These are phyloP conservation scores for Colletotrichum plurivorum DNA, from an alignment of 2,329 filamentous ascomycete species.

Conservation along the genomic window DNA sequence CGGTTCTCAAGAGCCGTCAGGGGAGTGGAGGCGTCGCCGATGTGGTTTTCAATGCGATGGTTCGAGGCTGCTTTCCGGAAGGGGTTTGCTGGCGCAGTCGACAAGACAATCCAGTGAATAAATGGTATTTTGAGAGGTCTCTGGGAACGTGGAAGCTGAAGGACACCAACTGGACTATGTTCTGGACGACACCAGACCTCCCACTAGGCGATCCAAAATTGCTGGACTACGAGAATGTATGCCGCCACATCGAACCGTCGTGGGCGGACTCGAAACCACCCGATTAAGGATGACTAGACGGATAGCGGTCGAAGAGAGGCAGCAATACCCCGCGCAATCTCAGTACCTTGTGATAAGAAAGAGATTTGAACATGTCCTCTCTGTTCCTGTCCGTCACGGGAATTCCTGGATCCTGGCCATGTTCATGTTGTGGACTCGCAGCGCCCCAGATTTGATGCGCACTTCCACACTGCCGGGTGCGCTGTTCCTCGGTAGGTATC, in stretches of 20 bases:
- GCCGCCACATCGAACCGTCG: slow-evolving; percentile 73
- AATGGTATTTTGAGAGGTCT: slow-evolving; percentile 98
- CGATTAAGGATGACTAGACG: slow-evolving; percentile 17
- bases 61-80: slow-evolving; percentile 86
- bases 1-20: slow-evolving; percentile 89
- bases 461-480: no score
- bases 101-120: slow-evolving; percentile 94
- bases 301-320: no score
- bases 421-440: no score
- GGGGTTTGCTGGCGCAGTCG: slow-evolving; percentile 95
- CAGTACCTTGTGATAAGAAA: not conserved
- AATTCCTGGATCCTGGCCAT: no score
- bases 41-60: slow-evolving; percentile 96
- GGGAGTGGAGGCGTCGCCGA: slow-evolving; percentile 94
- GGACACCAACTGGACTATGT: slow-evolving; percentile 95
- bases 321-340: no score
- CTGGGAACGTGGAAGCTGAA: slow-evolving; percentile 85
- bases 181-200: slow-evolving; percentile 88
- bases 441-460: no score
- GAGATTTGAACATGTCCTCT: not conserved
- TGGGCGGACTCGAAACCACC: slow-evolving; percentile 71
- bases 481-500: no score
- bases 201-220: slow-evolving; percentile 69
- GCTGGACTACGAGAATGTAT: slow-evolving; percentile 82
- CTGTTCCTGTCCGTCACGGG: no score